A percentile compares a stretch with the other conserved stretches of the same genome.
phyloP scores from a whole-genome alignment of 23 red algal species.

The Gracilaria gracilis region DNA sequence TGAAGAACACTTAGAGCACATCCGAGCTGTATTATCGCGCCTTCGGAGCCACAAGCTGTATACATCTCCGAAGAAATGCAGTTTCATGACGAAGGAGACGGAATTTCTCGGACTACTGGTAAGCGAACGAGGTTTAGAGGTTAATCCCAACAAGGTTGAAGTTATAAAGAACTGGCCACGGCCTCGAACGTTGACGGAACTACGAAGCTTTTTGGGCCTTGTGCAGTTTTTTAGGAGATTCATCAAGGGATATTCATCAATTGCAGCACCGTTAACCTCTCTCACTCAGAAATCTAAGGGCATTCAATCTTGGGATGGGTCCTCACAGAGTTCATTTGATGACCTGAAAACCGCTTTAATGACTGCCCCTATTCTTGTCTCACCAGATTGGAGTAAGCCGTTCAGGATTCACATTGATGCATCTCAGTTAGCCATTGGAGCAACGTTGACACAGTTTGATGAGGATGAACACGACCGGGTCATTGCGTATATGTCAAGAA shows the following conservation, averaged over 20 bases:
- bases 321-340: too few relatives aligned
- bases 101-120: conserved; percentile 43
- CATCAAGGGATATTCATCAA: conserved; percentile 3
- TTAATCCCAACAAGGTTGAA: not conserved
- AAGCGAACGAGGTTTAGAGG: conserved; percentile 6
- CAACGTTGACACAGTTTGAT: too few relatives aligned
- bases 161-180: conserved; percentile 38
- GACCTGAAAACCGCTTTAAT: not conserved
- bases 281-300: too few relatives aligned
- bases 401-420: conserved; percentile 42
- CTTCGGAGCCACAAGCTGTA: conserved; percentile 31
- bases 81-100: not conserved
- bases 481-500: too few relatives aligned
- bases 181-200: conserved; percentile 17
- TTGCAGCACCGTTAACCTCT: not conserved
- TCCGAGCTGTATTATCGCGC: conserved; percentile 21
- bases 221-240: conserved; percentile 49
- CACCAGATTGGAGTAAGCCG: conserved; percentile 34
- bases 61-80: conserved; percentile 16
- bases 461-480: too few relatives aligned
- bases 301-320: too few relatives aligned
- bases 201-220: conserved; percentile 40
- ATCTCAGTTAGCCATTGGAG: conserved; percentile 13
- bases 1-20: conserved; percentile 35
- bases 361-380: conserved; percentile 22